Percentiles rank a stretch among this genome's conserved stretches.
Conservation (phyloP, 2,329 filamentous ascomycete genomes). For the Setomelanomma holmii region DNA sequence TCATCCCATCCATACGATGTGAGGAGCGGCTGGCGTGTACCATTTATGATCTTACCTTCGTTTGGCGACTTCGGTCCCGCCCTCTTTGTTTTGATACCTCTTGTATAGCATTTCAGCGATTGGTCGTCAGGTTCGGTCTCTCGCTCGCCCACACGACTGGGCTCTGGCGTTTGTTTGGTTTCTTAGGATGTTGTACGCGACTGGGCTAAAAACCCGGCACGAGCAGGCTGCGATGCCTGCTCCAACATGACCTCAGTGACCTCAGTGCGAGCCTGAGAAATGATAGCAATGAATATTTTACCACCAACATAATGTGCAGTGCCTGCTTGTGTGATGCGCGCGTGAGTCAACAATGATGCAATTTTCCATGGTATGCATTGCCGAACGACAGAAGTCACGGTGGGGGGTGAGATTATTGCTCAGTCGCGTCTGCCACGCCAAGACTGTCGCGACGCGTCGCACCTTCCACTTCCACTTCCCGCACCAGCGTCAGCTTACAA, state of each 20-base stretch:
- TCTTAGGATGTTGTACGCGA: constrained; percentile 10
- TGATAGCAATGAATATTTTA: constrained; percentile 29
- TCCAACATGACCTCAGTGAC: constrained; percentile 26
- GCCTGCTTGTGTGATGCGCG: not conserved
- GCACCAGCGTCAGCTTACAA: constrained; percentile 39
- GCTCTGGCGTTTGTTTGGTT: constrained; percentile 32
- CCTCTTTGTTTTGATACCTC: constrained; percentile 33
- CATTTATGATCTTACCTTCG: constrained; percentile 16
- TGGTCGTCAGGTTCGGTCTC: constrained; percentile 37
- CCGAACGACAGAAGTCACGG: too few species aligned
- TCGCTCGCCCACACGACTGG: constrained; percentile 40
- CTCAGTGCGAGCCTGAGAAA: constrained; percentile 37
- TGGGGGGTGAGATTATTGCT: constrained; percentile 26
- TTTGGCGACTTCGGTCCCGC: constrained; percentile 27
- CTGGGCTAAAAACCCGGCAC: constrained; percentile 23
- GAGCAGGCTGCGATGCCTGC: constrained; percentile 17
- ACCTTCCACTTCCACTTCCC: constrained; percentile 22
- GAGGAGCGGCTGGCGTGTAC: constrained; percentile 12
- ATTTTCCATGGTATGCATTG: too few species aligned
- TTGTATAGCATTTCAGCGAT: constrained; percentile 50
- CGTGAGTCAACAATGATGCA: too few species aligned
- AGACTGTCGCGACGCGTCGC: constrained; percentile 40
- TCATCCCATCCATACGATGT: constrained; percentile 44
- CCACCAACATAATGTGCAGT: constrained; percentile 4
- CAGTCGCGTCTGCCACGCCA: constrained; percentile 34